Evolutionary conservation across 2,329 filamentous ascomycete genomes (phyloP).

Genomic region (Trichoderma atroviride): DNA sequence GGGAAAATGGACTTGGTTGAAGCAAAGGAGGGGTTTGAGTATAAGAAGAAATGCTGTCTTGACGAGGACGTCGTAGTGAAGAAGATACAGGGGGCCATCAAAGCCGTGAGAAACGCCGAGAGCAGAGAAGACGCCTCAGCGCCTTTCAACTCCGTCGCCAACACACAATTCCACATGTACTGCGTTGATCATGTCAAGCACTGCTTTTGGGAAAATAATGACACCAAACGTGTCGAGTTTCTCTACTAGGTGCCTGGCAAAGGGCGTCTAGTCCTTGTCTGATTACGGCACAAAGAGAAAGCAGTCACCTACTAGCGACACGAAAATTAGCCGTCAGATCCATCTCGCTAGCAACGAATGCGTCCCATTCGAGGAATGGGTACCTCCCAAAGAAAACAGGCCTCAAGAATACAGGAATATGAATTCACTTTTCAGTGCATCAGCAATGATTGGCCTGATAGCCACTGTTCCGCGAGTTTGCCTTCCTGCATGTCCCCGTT

Average conservation of each 20-base stretch:
- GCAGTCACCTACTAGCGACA: background rate
- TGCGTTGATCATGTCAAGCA: background rate
- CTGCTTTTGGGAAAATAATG: background rate
- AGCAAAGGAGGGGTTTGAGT: background rate
- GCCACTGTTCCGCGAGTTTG: background rate
- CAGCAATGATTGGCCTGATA: background rate
- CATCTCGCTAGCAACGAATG: background rate
- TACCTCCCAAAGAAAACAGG: background rate
- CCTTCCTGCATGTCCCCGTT: background rate
- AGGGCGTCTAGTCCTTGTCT: too few species aligned
- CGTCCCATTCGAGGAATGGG: accelerated
- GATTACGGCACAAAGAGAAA: background rate
- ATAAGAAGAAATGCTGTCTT: background rate
- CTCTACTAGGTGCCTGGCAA: background rate
- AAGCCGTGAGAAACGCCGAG: background rate
- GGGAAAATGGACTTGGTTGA: background rate
- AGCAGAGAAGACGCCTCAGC: background rate
- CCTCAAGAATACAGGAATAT: background rate
- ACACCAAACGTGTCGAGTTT: background rate
- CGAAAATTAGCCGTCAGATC: background rate
- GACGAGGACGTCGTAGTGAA: background rate
- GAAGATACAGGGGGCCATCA: background rate
- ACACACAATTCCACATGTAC: background rate
- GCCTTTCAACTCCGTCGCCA: background rate
- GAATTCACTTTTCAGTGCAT: background rate